Evolutionary conservation across 208 protist genomes (phyloP), one percentile per base, ranked within the genome.

Genomic region (Blastocrithidia nonstop): DNA sequence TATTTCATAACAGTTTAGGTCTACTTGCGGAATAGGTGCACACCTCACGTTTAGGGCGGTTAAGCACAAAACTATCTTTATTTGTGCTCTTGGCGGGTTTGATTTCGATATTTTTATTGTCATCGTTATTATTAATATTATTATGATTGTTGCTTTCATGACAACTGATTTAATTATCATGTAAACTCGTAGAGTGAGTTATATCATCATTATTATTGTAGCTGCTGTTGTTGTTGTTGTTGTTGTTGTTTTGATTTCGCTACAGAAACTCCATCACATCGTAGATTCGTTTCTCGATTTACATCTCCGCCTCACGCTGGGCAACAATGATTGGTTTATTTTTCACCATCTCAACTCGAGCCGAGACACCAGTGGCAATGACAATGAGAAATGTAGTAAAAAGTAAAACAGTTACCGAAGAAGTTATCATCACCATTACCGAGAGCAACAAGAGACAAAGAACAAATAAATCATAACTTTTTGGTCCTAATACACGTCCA

Each of bases 211-310:
- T 26, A 28, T 13, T 20, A 3, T 26, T 49, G 13, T 44, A 25
- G 42, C 54, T 23, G 3, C 22, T 37, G 31, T 20, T 16, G 41
- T 41, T 36, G 46, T 46, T 52, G 27, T 40, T 60, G 23, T 64
- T 42, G 36, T 73, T 60, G 51, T 73, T 55, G 41, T 73, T 68
- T 49, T 6, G 58, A 20, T 29, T 38, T 53, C 5, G 38, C 43
- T 9, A 27, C 45, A 76, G 57, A 39, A 71, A 57, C 54, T 75
- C 67, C 17, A 66, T 37, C 33, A 57, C 66, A 37, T 75, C 33
- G 54, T 76, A 65, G 31, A 76, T 31, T 27, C 68, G 68, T 53
- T 60, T 54, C 51, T 70, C 63, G 26, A 76, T 67, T 43, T 76
- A 54, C 45, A 71, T 54, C 62, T 76, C 68, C n/a, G 50, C 40